Conservation (phyloP, 2,329 filamentous ascomycete species). For the Incumbomyces lentus region DNA sequence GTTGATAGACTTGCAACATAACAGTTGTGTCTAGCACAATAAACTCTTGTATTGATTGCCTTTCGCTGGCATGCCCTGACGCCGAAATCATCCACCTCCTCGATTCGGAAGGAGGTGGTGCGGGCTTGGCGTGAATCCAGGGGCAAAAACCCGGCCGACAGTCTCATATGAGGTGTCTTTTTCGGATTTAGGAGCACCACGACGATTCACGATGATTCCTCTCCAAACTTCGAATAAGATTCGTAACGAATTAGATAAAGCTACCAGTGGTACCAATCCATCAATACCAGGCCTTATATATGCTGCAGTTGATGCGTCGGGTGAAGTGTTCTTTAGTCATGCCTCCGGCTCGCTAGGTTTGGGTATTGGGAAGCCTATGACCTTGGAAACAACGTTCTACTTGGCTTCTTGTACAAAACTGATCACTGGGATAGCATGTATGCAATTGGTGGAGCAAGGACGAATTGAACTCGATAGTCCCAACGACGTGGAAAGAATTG, state of each 20-base stretch:
- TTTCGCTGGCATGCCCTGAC: too few species aligned
- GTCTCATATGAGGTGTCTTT: too few species aligned
- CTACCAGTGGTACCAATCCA: not conserved
- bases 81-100: too few species aligned
- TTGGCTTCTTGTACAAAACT: slow-evolving; percentile 51
- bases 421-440: slow-evolving; percentile 41
- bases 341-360: slow-evolving; percentile 22
- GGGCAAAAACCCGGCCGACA: too few species aligned
- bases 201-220: not conserved
- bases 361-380: slow-evolving; percentile 19
- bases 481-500: slow-evolving; percentile 34
- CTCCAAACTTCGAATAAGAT: not conserved
- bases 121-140: too few species aligned
- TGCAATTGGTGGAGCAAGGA: slow-evolving; percentile 49
- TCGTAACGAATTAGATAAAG: not conserved
- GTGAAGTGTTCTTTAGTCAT: slow-evolving; percentile 22
- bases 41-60: too few species aligned
- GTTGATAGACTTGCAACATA: too few species aligned
- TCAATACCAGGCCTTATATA: slow-evolving; percentile 20
- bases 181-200: too few species aligned
- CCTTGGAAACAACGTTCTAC: slow-evolving; percentile 31
- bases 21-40: too few species aligned
- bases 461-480: slow-evolving; percentile 40
- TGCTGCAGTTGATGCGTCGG: slow-evolving; percentile 20
- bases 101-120: too few species aligned